Percentiles rank a stretch among this genome's conserved stretches.
These are phyloP conservation scores for Parafenestella ontariensis DNA, from an alignment of 2,329 filamentous ascomycete species.

Conservation along the genomic window DNA sequence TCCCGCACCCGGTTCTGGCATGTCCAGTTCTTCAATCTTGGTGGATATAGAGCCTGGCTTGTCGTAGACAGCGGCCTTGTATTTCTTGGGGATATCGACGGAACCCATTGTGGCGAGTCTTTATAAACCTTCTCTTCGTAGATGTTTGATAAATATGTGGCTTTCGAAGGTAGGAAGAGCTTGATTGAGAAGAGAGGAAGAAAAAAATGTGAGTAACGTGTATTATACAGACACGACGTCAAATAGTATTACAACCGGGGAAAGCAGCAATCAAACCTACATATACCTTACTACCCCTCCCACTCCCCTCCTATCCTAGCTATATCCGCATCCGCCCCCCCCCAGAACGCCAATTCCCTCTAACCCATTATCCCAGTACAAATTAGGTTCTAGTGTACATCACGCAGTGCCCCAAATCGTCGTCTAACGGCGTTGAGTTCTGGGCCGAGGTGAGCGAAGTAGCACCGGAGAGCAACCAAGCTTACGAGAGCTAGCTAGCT, in stretches of 20 bases:
- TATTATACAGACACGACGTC: neutral
- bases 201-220: neutral
- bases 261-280: neutral
- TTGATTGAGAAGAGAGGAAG: neutral
- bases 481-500: too few species aligned
- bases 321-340: neutral
- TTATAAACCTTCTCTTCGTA: neutral
- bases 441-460: conserved; percentile 1
- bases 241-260: neutral
- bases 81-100: conserved; percentile 59
- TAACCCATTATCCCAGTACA: too few species aligned
- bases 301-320: neutral
- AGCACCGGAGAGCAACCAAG: neutral
- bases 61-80: conserved; percentile 71
- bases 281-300: neutral
- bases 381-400: too few species aligned
- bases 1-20: conserved; percentile 68
- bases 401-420: neutral
- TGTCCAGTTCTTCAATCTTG: conserved; percentile 68
- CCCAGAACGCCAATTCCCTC: neutral
- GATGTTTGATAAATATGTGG: too few species aligned
- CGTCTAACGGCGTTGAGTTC: too few species aligned
- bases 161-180: neutral
- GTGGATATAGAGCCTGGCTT: conserved; percentile 70
- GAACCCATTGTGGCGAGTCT: conserved; percentile 25